phyloP scores from a whole-genome alignment of 129 eudicot genomes.

The Gnaphalium uliginosum region DNA sequence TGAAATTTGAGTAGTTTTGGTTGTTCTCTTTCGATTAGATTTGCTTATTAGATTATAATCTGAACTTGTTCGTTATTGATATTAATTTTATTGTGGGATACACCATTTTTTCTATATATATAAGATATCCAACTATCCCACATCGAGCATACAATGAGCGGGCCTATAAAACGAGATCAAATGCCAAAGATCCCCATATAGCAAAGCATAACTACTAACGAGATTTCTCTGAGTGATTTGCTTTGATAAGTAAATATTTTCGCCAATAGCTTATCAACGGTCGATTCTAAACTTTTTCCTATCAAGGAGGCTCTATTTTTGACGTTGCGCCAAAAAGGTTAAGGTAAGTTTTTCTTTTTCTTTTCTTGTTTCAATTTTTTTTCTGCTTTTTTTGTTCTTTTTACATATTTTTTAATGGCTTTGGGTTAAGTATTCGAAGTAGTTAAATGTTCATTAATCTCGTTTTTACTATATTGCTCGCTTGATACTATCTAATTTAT shows the following conservation, averaged over 20 bases:
- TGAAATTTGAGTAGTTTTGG: background rate
- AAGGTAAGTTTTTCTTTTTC: background rate
- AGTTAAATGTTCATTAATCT: too few species aligned
- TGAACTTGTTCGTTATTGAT: background rate
- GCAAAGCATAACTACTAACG: background rate
- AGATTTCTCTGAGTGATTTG: background rate
- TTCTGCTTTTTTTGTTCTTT: background rate
- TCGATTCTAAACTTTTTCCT: background rate
- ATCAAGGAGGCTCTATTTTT: background rate
- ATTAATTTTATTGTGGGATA: background rate
- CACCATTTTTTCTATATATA: background rate
- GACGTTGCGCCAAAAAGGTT: background rate
- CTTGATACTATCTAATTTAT: too few species aligned
- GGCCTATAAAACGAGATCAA: background rate
- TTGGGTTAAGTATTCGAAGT: background rate
- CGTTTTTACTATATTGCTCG: too few species aligned
- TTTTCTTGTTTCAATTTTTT: too few species aligned
- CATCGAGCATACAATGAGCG: background rate
- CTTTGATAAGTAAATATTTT: background rate
- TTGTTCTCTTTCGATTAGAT: background rate
- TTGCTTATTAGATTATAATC: background rate
- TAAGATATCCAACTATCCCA: background rate
- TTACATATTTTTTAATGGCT: background rate
- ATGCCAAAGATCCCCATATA: background rate
- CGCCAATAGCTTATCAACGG: background rate